Evolutionary conservation across 345 rosid genomes (phyloP).

Genomic region (Salix exigua): DNA sequence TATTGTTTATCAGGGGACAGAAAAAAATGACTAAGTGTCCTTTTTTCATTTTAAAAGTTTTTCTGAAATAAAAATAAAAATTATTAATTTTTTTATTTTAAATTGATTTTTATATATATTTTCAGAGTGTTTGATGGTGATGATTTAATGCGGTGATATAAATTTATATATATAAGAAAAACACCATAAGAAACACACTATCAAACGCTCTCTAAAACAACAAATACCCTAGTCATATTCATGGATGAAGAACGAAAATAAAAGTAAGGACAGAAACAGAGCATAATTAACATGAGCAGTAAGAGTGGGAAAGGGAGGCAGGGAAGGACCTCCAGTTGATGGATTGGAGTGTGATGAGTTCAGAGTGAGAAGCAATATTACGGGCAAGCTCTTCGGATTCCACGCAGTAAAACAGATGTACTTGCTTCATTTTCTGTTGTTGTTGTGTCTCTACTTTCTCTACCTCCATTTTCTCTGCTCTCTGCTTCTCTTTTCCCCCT

Average conservation of each 20-base stretch:
- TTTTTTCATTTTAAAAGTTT: too few species aligned
- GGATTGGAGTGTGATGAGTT: constrained; percentile 73
- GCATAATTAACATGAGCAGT: background rate
- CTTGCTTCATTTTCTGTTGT: constrained; percentile 51
- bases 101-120: too few species aligned
- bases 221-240: background rate
- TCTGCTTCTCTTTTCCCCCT: background rate
- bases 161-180: too few species aligned
- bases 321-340: constrained; percentile 82
- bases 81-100: too few species aligned
- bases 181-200: too few species aligned
- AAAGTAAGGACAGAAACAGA: background rate
- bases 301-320: background rate
- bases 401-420: constrained; percentile 78
- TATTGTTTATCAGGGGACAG: background rate
- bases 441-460: background rate
- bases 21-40: background rate
- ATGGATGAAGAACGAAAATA: background rate
- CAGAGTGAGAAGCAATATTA: constrained; percentile 71
- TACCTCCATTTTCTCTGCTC: background rate
- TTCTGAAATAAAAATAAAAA: too few species aligned
- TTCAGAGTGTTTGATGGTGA: too few species aligned
- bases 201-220: background rate
- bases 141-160: too few species aligned
- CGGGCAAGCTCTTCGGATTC: constrained; percentile 89